These are phyloP conservation scores for peach (Prunus persica) DNA, from an alignment of 306 rosid genomes.

Conservation along the genomic window Prunus_persica_NCBIv2 NC_034014.1:2841001-2841500, in stretches of 20 bases:
- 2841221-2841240: conserved; percentile 96
- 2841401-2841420: not conserved
- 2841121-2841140: conserved; percentile 96
- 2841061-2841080: not conserved
- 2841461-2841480: not conserved
- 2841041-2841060: not conserved
- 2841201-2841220: not conserved
- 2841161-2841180: conserved; percentile 10
- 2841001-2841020: not conserved
- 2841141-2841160: conserved; percentile 27
- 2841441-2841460: not conserved
- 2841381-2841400: not conserved
- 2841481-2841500: conserved; percentile 7
- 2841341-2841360: not conserved
- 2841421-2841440: not conserved
- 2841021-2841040: conserved; percentile 4
- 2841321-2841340: conserved; percentile 55
- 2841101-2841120: conserved; percentile 6
- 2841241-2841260: conserved; percentile 81
- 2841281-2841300: conserved; percentile 64
- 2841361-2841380: not conserved
- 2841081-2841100: conserved; percentile 15
- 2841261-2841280: conserved; percentile 71
- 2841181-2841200: not conserved
- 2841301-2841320: conserved; percentile 57